Evolutionary conservation across 192 early-diverging fungal species (phyloP).

Genomic region (Cetraspora pellucida): DNA sequence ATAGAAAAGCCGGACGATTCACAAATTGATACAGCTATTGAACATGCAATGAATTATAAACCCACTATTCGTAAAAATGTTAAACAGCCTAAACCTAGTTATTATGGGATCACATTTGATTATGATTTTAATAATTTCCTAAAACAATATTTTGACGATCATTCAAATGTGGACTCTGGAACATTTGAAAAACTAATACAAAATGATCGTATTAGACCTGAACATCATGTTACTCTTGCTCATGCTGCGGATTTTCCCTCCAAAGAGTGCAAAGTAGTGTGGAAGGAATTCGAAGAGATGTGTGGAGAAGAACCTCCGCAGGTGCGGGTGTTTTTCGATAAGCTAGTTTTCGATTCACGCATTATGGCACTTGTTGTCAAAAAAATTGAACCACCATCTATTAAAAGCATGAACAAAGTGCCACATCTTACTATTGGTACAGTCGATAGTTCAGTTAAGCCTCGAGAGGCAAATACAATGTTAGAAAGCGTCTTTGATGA

Average conservation of each 20-base stretch:
- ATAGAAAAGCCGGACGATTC: conserved; percentile 38
- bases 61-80: conserved; percentile 45
- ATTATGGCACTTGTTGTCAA: conserved; percentile 41
- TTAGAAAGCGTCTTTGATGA: neutral
- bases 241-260: conserved; percentile 39
- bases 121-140: conserved; percentile 34
- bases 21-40: conserved; percentile 58
- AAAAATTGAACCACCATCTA: conserved; percentile 23
- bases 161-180: conserved; percentile 35
- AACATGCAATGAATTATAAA: conserved; percentile 46
- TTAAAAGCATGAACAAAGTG: conserved; percentile 26
- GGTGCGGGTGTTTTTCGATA: conserved; percentile 44
- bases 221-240: conserved; percentile 57
- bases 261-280: conserved; percentile 12
- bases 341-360: conserved; percentile 53
- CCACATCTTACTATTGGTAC: conserved; percentile 53
- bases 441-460: conserved; percentile 39
- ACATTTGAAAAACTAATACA: conserved; percentile 33
- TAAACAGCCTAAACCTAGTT: conserved; percentile 30
- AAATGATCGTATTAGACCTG: conserved; percentile 28
- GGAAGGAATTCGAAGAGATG: conserved; percentile 34
- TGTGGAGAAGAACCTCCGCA: conserved; percentile 24
- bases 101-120: conserved; percentile 35
- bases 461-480: conserved; percentile 36
- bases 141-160: conserved; percentile 21